Evolutionary conservation across 2,329 filamentous ascomycete genomes (phyloP), one percentile per base, ranked within the genome.

Genomic region (Nothomitra cinnamomea): DNA sequence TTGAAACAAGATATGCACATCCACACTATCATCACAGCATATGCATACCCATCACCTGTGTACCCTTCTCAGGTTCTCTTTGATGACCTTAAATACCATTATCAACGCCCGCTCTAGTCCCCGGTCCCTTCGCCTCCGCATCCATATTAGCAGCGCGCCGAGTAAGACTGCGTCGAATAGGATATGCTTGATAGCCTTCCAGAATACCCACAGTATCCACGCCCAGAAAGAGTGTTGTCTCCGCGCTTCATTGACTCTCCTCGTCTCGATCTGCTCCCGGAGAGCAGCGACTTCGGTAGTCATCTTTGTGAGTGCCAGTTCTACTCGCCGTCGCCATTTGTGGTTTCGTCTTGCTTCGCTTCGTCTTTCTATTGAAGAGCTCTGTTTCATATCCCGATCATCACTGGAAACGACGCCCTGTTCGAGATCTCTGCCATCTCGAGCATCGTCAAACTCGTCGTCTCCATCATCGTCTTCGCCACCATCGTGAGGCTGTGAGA

Each of bases 201-300:
- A 89, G 0, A 83, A 64, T 2, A 83, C 60, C 77, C 87, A 87
- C 45, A 78, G 72, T 1, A 83, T 50, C 86, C 87, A 94, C 1
- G 80, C 75, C 50, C 79, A 74, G 22, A 85, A 66, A 53, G 40
- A 38, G n/a, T 24, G 40, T 45, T 40, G 40, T 48, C 77, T 82
- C 57, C 77, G 78, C 57, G 78, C 77, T 59, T 76, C 82, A 59
- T 77, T 78, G 17, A 78, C 76, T 57, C 78, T 77, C 0, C 86
- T 81, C 0, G 80, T 77, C 53, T 87, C 83, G 59, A 96, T 83
- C 64, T 96, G 89, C 67, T 98, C 92, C 36, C 92, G 78, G 57
- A 96, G 69, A 0, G 92, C 92, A 1, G 92, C 89, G 32, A 98
- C 80, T 68, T 98, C 92, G 15, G 88, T 85, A 3, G 89, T 94